Percentiles rank a stretch among this genome's conserved stretches.
Conservation (phyloP, 768 basidiomycete genomes). For the Termitomyces sp. region DNA sequence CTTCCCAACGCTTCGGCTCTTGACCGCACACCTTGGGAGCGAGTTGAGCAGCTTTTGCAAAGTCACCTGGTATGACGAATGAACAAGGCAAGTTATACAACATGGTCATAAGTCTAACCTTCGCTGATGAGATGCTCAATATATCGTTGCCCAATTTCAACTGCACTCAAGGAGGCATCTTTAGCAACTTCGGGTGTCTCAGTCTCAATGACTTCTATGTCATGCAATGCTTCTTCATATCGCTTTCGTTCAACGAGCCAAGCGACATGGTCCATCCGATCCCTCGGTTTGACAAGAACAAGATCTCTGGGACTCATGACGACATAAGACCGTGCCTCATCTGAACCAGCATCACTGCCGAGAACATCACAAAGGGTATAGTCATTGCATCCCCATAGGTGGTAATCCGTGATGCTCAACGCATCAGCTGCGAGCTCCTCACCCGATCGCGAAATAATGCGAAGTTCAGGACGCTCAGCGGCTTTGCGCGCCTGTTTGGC, state of each 20-base stretch:
- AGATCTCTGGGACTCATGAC: conserved; percentile 86
- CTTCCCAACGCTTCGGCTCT: conserved; percentile 84
- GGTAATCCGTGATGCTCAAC: conserved; percentile 70
- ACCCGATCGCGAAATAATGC: conserved; percentile 83
- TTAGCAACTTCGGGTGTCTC: conserved; percentile 22
- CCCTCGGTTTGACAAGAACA: conserved; percentile 82
- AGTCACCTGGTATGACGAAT: conserved; percentile 34
- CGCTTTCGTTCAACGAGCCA: conserved; percentile 86
- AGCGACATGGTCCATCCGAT: conserved; percentile 81
- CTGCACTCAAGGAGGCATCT: conserved; percentile 41
- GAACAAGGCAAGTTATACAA: background rate
- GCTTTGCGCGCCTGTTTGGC: conserved; percentile 73
- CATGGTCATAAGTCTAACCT: conserved; percentile 39
- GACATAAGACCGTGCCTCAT: conserved; percentile 56
- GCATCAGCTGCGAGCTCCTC: conserved; percentile 88
- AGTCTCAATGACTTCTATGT: conserved; percentile 63
- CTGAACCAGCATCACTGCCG: conserved; percentile 20
- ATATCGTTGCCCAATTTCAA: conserved; percentile 79
- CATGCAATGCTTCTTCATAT: conserved; percentile 87
- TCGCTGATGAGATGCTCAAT: conserved; percentile 80
- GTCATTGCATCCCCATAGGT: conserved; percentile 89
- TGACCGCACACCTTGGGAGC: conserved; percentile 83
- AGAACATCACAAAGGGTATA: conserved; percentile 63
- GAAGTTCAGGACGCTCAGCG: conserved; percentile 90
- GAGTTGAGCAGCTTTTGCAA: conserved; percentile 72